Conservation (phyloP, 2,329 filamentous ascomycete species). For the Ilyonectria robusta region DNA sequence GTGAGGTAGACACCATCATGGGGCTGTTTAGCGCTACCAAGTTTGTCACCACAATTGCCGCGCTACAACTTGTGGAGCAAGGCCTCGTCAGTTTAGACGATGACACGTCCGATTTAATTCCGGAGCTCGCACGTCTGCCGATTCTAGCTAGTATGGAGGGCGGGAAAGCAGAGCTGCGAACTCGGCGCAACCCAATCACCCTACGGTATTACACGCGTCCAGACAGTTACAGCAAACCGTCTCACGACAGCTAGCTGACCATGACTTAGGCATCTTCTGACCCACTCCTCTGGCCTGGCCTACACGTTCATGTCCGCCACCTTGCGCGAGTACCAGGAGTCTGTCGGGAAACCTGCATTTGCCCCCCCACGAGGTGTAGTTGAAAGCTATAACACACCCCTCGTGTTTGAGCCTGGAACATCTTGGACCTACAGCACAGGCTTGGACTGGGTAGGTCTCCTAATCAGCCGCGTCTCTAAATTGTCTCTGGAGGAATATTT, state of each 20-base stretch:
- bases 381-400: not conserved
- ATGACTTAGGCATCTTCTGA: not conserved
- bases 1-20: not conserved
- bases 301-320: not conserved
- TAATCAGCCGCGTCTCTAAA: not conserved
- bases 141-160: not conserved
- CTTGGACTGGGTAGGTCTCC: not conserved
- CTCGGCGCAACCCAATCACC: constrained; percentile 5
- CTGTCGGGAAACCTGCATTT: not conserved
- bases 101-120: not conserved
- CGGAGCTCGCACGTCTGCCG: not conserved
- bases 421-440: constrained; percentile 1
- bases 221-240: not conserved
- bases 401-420: constrained; percentile 1
- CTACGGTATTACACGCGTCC: not conserved
- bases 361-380: not conserved
- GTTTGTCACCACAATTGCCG: not conserved
- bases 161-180: not conserved
- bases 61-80: not conserved
- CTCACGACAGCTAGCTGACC: not conserved
- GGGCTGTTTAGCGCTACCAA: constrained; percentile 1
- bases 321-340: constrained; percentile 1
- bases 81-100: not conserved
- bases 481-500: not conserved
- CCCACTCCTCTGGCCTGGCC: constrained; percentile 1